Evolutionary conservation across 495 filamentous ascomycete genomes (phyloP), one percentile per base, ranked within the genome.

Genomic region (Penicillium lividum): DNA sequence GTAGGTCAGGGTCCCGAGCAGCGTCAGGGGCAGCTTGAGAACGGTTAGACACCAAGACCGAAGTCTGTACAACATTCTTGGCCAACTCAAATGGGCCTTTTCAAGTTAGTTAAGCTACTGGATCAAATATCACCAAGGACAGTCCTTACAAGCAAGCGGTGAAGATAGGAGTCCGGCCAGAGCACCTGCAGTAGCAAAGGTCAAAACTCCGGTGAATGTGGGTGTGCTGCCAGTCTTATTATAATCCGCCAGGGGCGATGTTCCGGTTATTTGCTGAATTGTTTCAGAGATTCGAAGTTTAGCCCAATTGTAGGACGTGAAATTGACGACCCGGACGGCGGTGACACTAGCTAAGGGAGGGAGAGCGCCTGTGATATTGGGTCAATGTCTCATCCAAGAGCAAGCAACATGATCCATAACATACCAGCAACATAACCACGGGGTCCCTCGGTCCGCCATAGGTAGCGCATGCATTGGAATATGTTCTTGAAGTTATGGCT

Each of bases 41-140:
- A 40, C 84, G 77, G 33, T 85, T 81, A 5, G 82, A 88, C 78
- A 96, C 86, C 58, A 96, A 74, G n/a, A 94, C 86, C 0, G 92
- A 93, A 10, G 94, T 80, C 70, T 97, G 93, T 13, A 92, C 91
- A 54, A 89, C 93, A 52, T 96, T 82, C 75, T 97, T 97, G 29
- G 93, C 94, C 60, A 97, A 79, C 74, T 97, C 93, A 68, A 97
- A 96, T 28, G 93, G 93, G 68, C 91, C 91, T 95, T 43, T 47
- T 18, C 15, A 5, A 44, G 3, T 40, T 15, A 40, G 28, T 43
- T 15, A 36, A 22, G 52, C 8, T 29, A 13, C 33, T 13, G 22
- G 3, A 34, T 27, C 29, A 43, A n/a, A 18, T 31, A 34, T 36
- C 3, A 33, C 7, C 10, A 22, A 2, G 7, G 16, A 11, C 54